Conservation (phyloP, 495 filamentous ascomycete species). For the Podospora appendiculata region DNA sequence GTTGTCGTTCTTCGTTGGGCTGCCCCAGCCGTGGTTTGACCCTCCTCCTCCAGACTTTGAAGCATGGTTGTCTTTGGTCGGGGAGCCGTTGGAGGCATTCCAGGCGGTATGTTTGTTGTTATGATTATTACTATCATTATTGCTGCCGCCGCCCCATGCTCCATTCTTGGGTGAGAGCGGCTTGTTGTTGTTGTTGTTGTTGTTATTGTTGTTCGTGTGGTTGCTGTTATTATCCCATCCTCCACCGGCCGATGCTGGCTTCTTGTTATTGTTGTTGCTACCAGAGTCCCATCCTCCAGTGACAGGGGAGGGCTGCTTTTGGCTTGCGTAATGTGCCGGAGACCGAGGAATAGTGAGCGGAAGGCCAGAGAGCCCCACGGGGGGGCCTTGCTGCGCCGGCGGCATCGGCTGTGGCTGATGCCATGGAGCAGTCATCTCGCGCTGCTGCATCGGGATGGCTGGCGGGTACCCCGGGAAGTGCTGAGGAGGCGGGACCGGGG, state of each 20-base stretch:
- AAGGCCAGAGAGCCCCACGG: background rate
- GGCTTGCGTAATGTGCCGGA: background rate
- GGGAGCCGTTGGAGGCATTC: background rate
- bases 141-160: too few relatives aligned
- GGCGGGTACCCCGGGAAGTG: background rate
- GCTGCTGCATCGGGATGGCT: background rate
- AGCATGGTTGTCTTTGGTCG: background rate
- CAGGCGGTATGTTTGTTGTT: background rate
- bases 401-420: background rate
- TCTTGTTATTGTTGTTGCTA: background rate
- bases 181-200: background rate
- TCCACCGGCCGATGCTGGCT: background rate
- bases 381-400: background rate
- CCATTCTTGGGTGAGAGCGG: too few relatives aligned
- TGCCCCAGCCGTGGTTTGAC: background rate
- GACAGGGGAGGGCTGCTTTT: background rate
- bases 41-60: background rate
- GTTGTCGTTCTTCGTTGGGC: background rate
- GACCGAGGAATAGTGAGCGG: background rate
- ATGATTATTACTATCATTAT: background rate
- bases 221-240: background rate
- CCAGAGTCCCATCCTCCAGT: background rate
- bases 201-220: background rate
- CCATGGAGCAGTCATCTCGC: too few relatives aligned
- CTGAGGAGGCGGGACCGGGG: too few relatives aligned